Conservation (phyloP, 2,329 filamentous ascomycete genomes). For the Emericellopsis cladophorae region DNA sequence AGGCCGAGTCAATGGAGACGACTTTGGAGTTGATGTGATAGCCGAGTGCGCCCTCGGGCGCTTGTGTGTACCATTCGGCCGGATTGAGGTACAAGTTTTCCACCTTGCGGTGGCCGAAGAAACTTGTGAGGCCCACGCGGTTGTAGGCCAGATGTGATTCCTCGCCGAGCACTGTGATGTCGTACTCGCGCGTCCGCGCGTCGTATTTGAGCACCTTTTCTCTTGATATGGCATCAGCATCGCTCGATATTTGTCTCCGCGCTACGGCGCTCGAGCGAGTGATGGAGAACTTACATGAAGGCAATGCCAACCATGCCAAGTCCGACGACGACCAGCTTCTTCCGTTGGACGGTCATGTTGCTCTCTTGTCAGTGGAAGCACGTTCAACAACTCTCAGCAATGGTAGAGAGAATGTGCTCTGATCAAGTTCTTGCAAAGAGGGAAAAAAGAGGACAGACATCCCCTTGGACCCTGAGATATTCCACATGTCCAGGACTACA, state of each 20-base stretch:
- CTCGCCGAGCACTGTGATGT: slow-evolving; percentile 76
- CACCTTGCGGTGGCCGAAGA: slow-evolving; percentile 75
- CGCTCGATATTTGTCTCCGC: no score
- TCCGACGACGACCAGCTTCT: slow-evolving; percentile 56
- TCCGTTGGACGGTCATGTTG: background rate
- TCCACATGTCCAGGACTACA: no score
- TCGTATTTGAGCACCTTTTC: slow-evolving; percentile 86
- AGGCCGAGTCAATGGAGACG: slow-evolving; percentile 45
- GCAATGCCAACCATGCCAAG: slow-evolving; percentile 86
- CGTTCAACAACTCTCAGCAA: no score
- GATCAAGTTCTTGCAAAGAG: no score
- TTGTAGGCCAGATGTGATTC: slow-evolving; percentile 85
- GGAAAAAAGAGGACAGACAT: no score
- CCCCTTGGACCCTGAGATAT: no score
- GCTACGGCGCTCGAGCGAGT: background rate
- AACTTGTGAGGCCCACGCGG: slow-evolving; percentile 76
- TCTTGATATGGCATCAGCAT: slow-evolving; percentile 25
- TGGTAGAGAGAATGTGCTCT: no score
- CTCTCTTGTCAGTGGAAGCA: background rate
- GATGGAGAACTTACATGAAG: slow-evolving; percentile 55
- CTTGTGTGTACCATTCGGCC: slow-evolving; percentile 63
- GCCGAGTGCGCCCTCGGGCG: slow-evolving; percentile 54
- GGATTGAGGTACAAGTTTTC: slow-evolving; percentile 85
- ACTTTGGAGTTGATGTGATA: slow-evolving; percentile 67
- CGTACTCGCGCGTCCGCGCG: slow-evolving; percentile 60